Evolutionary conservation across 768 basidiomycete genomes (phyloP), one percentile per base, ranked within the genome.

Genomic region (Trametes villosa): DNA sequence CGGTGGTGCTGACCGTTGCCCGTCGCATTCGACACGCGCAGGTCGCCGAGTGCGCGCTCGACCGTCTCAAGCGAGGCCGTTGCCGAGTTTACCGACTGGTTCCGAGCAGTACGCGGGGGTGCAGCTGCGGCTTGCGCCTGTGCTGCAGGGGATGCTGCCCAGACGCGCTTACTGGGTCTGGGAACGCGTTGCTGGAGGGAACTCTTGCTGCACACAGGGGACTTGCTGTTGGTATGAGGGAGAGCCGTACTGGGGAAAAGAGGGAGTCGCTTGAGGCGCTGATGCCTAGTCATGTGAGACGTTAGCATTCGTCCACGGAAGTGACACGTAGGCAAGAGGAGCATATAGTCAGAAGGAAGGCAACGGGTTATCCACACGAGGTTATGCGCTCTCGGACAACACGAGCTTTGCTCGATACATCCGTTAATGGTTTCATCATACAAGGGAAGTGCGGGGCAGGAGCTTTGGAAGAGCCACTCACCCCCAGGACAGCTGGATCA

Each of bases 401-500:
- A n/a, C 60, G 71, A 74, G 72, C 73, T 65, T 51, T 45, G 74
- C 72, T 75, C 74, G 66, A 73, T 76, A 80, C 78, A 79, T 79
- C 77, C 80, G 77, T 73, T 67, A 74, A 79, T 75, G 63, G 57
- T 62, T 74, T 80, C 80, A 79, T 80, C 76, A 68, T 52, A 40
- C 60, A 38, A 46, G n/a, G n/a, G 36, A 53, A 51, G 59, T 44
- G 47, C 48, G 24, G 33, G 40, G 52, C 58, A 56, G 42, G 42
- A 40, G 26, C n/a, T n/a, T 59, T 48, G n/a, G 54, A 51, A 56
- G 62, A 34, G 47, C 30, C 33, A 81, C 86, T 76, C 71, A 89
- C 91, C 66, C 88, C 90, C 48, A 94, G 79, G 17, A 94, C 89
- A 8, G 92, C 92, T 7, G 92, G 92, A 73, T 94, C 92, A 69